Evolutionary conservation across 78 protist genomes (phyloP).

Genomic region (Dictyostelium intermedium): DNA sequence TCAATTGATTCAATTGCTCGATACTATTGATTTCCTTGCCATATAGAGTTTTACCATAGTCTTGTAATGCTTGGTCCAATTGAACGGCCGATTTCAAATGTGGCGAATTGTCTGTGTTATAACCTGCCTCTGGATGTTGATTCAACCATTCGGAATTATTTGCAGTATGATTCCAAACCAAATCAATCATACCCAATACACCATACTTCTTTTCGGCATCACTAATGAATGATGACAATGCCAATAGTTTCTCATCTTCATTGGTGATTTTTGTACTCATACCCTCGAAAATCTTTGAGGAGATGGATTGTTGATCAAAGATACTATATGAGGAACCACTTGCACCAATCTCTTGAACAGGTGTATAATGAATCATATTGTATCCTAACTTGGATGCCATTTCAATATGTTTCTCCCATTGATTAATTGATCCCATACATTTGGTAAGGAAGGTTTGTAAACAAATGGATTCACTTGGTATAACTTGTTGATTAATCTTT

Average conservation of each 20-base stretch:
- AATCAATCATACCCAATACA: slow-evolving; percentile 82
- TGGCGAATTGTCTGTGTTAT: slow-evolving; percentile 84
- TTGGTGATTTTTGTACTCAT: background rate
- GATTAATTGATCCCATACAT: slow-evolving; percentile 81
- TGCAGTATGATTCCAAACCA: slow-evolving; percentile 95
- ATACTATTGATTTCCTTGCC: background rate
- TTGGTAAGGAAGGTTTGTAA: slow-evolving; percentile 88
- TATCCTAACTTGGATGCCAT: slow-evolving; percentile 72
- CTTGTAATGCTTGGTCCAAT: slow-evolving; percentile 83
- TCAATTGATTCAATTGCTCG: background rate
- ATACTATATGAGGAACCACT: slow-evolving; percentile 87
- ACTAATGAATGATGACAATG: background rate
- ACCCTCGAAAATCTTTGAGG: slow-evolving; percentile 5
- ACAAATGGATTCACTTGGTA: slow-evolving; percentile 50
- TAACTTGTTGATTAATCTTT: background rate
- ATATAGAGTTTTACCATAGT: slow-evolving; percentile 1
- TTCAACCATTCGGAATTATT: slow-evolving; percentile 85
- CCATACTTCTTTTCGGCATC: slow-evolving; percentile 5
- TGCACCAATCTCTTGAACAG: slow-evolving; percentile 88
- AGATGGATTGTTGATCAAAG: slow-evolving; percentile 84
- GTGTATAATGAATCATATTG: slow-evolving; percentile 93
- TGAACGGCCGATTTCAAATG: slow-evolving; percentile 88
- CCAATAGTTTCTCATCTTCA: slow-evolving; percentile 24
- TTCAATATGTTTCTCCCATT: slow-evolving; percentile 82
- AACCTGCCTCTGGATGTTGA: slow-evolving; percentile 96